Base-by-base conservation (phyloP, 140 eudicot species). In the Flaveria floridana region DNA sequence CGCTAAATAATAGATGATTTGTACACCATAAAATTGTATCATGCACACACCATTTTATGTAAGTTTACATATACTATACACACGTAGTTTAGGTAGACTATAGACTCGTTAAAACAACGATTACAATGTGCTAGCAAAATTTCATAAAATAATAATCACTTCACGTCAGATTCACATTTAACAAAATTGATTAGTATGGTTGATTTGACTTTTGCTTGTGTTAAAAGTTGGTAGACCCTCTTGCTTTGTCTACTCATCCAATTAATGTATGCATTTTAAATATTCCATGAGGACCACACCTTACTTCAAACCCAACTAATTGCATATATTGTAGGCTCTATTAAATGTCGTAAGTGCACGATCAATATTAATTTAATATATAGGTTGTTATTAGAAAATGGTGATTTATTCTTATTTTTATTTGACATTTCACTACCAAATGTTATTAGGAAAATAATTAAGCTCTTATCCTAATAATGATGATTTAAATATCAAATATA, bases 181-280 rank as follows among this genome's bases (percentile, higher is more conserved):
- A 39, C 78, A 68, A 72, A 72, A 47, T 41, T 56, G 56, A 10
- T 65, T 53, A 63, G 82, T 28, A 79, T 39, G 78, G 74, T 72
- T 65, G 74, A 72, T 79, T 79, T 72, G 82, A 79, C 82, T 72
- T 79, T 65, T 52, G 61, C 44, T 78, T 64, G 52, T 71, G 46
- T 71, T 72, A 72, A 63, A 79, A 72, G 81, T 76, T 55, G 75
- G 75, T 76, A 68, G 81, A 76, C 69, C 81, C 50, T 55, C 75
- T 68, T 56, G 5, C 30, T 46, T 75, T 64, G 52, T 58, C 39
- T 75, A 50, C 53, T 19, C 79, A 50, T 23, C 44, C 69, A 75
- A 68, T 78, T 39, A 78, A 63, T 78, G 20, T 37, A 34, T 37
- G 68, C 68, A 21, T 50, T 78, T 71, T 51, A 58, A 78, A 57